A percentile compares a stretch with the other conserved stretches of the same genome.
phyloP scores from a whole-genome alignment of 2,329 filamentous ascomycete species.

The Diaporthe capsici region DNA sequence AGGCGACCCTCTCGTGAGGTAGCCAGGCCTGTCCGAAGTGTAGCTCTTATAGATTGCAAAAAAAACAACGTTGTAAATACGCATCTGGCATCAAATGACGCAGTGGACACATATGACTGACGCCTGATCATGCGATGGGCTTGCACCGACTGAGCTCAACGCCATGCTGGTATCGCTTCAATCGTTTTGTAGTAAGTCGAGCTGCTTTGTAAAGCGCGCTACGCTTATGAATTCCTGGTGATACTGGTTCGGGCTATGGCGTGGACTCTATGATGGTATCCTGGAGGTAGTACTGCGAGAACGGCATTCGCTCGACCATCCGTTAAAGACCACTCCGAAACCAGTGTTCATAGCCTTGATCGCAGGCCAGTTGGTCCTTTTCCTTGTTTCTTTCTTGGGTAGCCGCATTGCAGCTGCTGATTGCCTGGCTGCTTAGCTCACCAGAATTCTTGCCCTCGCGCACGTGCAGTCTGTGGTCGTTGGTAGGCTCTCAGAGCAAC shows the following conservation, averaged over 20 bases:
- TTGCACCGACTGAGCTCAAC: not conserved
- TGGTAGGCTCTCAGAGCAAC: not conserved
- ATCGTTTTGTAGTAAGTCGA: not conserved
- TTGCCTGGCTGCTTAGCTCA: not conserved
- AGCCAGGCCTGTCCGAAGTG: no score
- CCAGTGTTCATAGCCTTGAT: not conserved
- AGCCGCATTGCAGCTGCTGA: not conserved
- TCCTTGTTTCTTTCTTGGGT: not conserved
- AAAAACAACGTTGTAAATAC: not conserved
- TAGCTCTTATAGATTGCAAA: not conserved
- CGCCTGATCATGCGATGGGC: not conserved
- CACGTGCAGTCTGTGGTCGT: not conserved
- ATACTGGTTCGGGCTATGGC: not conserved
- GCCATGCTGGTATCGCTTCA: not conserved
- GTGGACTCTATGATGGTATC: not conserved
- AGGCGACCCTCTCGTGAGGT: conserved; percentile 47
- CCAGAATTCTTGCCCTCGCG: not conserved
- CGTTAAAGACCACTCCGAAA: not conserved
- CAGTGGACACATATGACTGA: not conserved
- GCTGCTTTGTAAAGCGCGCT: not conserved
- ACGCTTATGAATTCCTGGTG: not conserved
- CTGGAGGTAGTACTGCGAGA: no score
- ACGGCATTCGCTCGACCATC: no score
- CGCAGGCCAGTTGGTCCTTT: not conserved
- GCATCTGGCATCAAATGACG: not conserved